Conservation (phyloP, 176 grass and related monocot genomes). For the Lolium perenne region DNA sequence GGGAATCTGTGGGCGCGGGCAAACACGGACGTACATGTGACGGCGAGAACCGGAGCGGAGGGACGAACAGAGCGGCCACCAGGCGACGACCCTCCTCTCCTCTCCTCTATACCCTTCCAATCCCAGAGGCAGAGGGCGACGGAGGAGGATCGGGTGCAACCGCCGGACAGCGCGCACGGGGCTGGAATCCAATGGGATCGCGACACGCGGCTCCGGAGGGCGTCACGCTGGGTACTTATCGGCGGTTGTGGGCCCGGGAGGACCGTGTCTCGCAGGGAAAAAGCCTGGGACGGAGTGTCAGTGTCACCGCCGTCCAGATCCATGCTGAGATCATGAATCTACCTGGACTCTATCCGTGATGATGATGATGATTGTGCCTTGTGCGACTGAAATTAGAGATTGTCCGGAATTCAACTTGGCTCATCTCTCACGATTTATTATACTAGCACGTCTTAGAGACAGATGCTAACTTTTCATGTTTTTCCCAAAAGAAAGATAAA, state of each 20-base stretch:
- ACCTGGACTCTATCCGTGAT: background rate
- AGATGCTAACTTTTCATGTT: too few species aligned
- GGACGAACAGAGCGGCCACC: background rate
- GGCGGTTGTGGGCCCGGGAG: constrained; percentile 4
- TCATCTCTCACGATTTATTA: background rate
- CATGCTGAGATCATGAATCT: background rate
- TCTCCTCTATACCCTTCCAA: background rate
- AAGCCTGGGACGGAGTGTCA: background rate
- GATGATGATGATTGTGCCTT: background rate
- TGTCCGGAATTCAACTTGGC: background rate
- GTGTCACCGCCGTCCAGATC: background rate
- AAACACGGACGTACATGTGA: constrained; percentile 50
- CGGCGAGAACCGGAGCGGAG: constrained; percentile 35
- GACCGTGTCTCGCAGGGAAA: constrained; percentile 11
- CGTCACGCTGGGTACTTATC: constrained; percentile 16
- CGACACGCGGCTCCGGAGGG: constrained; percentile 29
- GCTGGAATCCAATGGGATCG: background rate
- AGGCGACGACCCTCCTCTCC: constrained; percentile 32
- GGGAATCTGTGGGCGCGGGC: background rate
- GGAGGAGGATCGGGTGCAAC: constrained; percentile 40
- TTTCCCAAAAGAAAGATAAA: too few species aligned
- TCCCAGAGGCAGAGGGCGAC: background rate
- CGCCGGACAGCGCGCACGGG: constrained; percentile 19
- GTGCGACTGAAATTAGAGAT: background rate
- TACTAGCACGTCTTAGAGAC: too few species aligned